Evolutionary conservation across 2,329 filamentous ascomycete species (phyloP).

Genomic region (Elsinoe fawcettii): DNA sequence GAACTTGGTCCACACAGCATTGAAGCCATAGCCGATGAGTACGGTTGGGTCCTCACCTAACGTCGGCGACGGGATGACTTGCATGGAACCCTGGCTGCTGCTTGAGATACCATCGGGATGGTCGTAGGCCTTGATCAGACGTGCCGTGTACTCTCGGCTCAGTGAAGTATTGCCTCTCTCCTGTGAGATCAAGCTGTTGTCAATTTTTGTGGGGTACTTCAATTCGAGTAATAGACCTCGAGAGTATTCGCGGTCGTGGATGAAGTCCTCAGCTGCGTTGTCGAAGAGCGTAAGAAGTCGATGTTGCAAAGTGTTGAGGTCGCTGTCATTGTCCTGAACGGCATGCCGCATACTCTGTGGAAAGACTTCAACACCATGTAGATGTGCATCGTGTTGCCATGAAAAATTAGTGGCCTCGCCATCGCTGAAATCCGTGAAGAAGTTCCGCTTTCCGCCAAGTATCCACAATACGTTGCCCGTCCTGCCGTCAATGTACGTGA

Average conservation of each 20-base stretch:
- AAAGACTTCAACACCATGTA: constrained; percentile 39
- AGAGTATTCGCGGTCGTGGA: constrained; percentile 27
- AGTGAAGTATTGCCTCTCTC: neutral
- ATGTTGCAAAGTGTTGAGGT: constrained; percentile 18
- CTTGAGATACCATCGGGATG: constrained; percentile 23
- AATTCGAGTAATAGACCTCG: constrained; percentile 28
- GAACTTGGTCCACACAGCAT: constrained; percentile 24
- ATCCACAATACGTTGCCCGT: constrained; percentile 47
- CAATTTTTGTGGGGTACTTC: constrained; percentile 23
- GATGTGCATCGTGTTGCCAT: constrained; percentile 46
- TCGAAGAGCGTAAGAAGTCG: constrained; percentile 34
- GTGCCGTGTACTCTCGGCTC: constrained; percentile 22
- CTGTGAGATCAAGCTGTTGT: neutral
- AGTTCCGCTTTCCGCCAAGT: constrained; percentile 31
- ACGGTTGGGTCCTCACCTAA: constrained; percentile 18
- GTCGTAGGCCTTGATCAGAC: constrained; percentile 25
- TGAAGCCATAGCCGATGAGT: constrained; percentile 25
- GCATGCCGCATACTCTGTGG: constrained; percentile 23
- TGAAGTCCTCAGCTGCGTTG: constrained; percentile 38
- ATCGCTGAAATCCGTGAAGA: constrained; percentile 24
- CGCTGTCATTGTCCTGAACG: constrained; percentile 10
- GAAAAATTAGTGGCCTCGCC: constrained; percentile 30
- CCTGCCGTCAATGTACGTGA: constrained; percentile 41
- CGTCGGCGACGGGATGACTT: constrained; percentile 18
- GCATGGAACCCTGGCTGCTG: constrained; percentile 23